phyloP scores from a whole-genome alignment of 2,329 filamentous ascomycete species.

The Ceratocystis alfenasii region DNA sequence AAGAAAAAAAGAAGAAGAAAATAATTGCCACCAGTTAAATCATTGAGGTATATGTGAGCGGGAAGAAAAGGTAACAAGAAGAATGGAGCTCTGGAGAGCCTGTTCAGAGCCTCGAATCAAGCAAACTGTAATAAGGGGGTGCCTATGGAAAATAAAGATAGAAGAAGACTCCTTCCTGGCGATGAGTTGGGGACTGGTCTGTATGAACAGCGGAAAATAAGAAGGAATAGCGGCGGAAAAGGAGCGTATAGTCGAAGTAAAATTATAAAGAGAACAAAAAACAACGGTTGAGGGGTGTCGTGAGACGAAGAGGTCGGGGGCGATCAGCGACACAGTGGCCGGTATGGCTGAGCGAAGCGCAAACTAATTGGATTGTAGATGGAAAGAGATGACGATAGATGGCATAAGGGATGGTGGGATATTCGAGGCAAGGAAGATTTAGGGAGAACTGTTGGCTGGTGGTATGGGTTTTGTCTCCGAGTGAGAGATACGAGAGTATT shows the following conservation, averaged over 20 bases:
- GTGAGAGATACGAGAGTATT: background rate
- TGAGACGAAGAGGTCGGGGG: background rate
- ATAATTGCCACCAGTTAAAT: conserved; percentile 15
- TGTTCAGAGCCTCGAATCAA: background rate
- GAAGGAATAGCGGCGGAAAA: background rate
- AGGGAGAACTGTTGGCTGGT: too few species aligned
- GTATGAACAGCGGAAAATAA: background rate
- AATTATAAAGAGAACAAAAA: conserved; percentile 5
- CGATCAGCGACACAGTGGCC: background rate
- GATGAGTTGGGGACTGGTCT: background rate
- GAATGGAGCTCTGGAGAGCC: background rate
- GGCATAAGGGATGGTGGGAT: background rate
- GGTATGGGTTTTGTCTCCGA: background rate
- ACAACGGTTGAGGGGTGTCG: background rate
- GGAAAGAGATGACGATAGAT: background rate
- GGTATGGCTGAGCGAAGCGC: background rate
- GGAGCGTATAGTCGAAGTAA: background rate
- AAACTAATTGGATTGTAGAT: background rate
- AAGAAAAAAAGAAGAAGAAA: background rate
- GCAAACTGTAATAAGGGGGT: background rate
- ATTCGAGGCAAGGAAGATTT: too few species aligned
- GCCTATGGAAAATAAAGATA: background rate
- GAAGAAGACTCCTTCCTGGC: background rate
- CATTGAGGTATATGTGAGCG: background rate
- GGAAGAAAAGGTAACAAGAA: conserved; percentile 1